These are phyloP conservation scores for Mimosa bimucronata DNA, from an alignment of 306 rosid species.

Conservation along the genomic window DNA sequence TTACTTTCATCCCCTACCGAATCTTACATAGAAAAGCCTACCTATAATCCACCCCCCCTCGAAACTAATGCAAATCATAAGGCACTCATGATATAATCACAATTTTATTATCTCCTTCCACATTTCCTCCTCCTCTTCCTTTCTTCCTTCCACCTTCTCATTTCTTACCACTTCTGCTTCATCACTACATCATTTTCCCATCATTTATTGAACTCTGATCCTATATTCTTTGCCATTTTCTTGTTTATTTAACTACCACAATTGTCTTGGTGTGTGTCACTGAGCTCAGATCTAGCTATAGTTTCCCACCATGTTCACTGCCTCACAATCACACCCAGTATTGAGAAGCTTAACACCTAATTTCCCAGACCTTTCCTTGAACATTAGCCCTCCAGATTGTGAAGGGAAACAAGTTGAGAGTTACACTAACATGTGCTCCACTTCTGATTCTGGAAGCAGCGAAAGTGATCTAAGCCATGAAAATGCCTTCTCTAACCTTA, in stretches of 20 bases:
- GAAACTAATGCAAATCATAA: slow-evolving; percentile 64
- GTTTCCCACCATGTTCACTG: slow-evolving; percentile 39
- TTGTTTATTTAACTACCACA: neutral
- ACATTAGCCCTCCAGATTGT: slow-evolving; percentile 67
- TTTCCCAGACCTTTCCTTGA: slow-evolving; percentile 77
- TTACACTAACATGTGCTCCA: slow-evolving; percentile 45
- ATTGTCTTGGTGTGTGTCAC: neutral
- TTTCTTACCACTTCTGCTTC: slow-evolving; percentile 30
- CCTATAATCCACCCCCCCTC: neutral
- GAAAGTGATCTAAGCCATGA: slow-evolving; percentile 83
- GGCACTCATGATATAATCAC: slow-evolving; percentile 79
- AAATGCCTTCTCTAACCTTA: slow-evolving; percentile 38
- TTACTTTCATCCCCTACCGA: slow-evolving; percentile 39
- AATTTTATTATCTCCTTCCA: neutral
- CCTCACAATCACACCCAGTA: neutral
- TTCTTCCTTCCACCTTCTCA: neutral
- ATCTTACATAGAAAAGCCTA: slow-evolving; percentile 59
- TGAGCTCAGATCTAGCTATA: slow-evolving; percentile 28
- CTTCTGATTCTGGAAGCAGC: slow-evolving; percentile 75
- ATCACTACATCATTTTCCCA: neutral
- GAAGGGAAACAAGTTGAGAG: slow-evolving; percentile 39
- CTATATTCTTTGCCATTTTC: neutral
- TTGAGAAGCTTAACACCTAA: slow-evolving; percentile 41
- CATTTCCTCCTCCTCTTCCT: neutral
- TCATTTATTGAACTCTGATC: slow-evolving; percentile 1